phyloP scores from a whole-genome alignment of 1,284 basidiomycete genomes.

The Puccinia polysora region DNA sequence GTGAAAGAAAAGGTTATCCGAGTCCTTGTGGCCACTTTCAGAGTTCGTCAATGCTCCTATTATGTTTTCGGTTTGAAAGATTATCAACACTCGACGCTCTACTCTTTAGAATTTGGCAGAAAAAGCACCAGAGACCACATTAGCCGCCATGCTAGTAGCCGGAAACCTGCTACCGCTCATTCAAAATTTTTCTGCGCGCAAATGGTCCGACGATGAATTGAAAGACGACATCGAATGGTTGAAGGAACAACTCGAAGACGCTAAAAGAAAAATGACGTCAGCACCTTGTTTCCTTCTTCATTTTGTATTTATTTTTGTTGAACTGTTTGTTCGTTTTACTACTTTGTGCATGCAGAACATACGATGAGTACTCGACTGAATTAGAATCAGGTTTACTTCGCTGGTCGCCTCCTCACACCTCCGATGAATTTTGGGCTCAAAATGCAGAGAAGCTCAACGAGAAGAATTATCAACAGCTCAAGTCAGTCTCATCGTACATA shows the following conservation, averaged over 20 bases:
- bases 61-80: conserved; percentile 3
- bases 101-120: conserved; percentile 71
- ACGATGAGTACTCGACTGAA: conserved; percentile 91
- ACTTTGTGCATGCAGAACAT: conserved; percentile 75
- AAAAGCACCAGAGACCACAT: conserved; percentile 73
- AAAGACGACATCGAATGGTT: conserved; percentile 84
- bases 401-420: conserved; percentile 92
- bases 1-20: conserved; percentile 97
- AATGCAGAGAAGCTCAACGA: conserved; percentile 68
- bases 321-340: conserved; percentile 7
- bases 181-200: conserved; percentile 74
- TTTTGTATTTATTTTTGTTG: not conserved
- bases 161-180: conserved; percentile 73
- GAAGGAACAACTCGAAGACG: conserved; percentile 70
- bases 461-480: conserved; percentile 29
- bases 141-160: conserved; percentile 85
- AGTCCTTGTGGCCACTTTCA: conserved; percentile 86
- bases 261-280: conserved; percentile 83
- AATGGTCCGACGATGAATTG: conserved; percentile 86
- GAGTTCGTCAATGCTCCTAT: conserved; percentile 60
- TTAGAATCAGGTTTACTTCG: conserved; percentile 81
- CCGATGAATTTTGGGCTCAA: conserved; percentile 96
- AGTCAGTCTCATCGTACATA: conserved; percentile 12
- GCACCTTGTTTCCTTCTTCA: conserved; percentile 49
- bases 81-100: conserved; percentile 1